A percentile compares a stretch with the other conserved stretches of the same genome.
Conservation (phyloP, 768 basidiomycete genomes). For the Lactifluus pinguis region DNA sequence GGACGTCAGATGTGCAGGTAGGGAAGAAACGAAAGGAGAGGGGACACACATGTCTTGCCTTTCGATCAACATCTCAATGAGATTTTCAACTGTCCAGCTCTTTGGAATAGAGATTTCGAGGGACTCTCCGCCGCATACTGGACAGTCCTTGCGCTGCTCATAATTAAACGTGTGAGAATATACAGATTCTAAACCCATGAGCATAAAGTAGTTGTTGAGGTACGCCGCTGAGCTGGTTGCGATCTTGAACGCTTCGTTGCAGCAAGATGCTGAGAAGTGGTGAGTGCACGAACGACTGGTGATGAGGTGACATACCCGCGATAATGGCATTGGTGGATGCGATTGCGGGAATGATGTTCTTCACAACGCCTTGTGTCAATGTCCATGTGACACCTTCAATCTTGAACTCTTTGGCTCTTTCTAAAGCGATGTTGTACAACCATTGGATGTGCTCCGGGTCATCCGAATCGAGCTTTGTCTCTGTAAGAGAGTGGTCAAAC, state of each 20-base stretch:
- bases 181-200: slow-evolving; percentile 91
- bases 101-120: slow-evolving; percentile 61
- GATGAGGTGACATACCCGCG: slow-evolving; percentile 49
- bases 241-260: slow-evolving; percentile 99
- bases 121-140: slow-evolving; percentile 91
- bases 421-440: slow-evolving; percentile 73
- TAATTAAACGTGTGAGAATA: slow-evolving; percentile 98
- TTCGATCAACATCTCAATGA: slow-evolving; percentile 84
- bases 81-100: slow-evolving; percentile 71
- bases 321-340: slow-evolving; percentile 98
- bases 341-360: slow-evolving; percentile 98
- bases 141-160: slow-evolving; percentile 87
- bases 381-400: slow-evolving; percentile 99
- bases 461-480: slow-evolving; percentile 95
- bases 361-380: slow-evolving; percentile 95
- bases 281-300: background rate
- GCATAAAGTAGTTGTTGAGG: slow-evolving; percentile 97
- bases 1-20: background rate
- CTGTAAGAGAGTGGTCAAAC: slow-evolving; percentile 31
- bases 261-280: slow-evolving; percentile 68
- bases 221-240: slow-evolving; percentile 92
- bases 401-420: slow-evolving; percentile 87
- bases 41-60: slow-evolving; percentile 78
- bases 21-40: background rate
- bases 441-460: slow-evolving; percentile 95